Evolutionary conservation across 306 rosid genomes (phyloP).

Genomic region (Chamaecrista fasciculata): DNA sequence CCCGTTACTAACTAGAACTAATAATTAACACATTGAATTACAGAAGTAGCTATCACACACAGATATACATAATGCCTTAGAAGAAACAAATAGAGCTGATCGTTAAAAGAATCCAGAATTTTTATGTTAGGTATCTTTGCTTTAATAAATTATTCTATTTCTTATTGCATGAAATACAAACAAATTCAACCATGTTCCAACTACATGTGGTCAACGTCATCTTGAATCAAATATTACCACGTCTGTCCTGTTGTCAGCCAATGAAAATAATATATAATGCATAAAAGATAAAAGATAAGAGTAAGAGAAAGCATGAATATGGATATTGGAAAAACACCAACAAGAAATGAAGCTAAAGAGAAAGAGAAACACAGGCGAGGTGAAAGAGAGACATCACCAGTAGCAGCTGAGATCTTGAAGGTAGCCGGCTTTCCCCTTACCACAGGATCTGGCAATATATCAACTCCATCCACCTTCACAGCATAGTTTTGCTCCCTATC

Average conservation of each 20-base stretch:
- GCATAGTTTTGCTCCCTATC: slow-evolving; percentile 58
- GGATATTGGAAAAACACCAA: neutral
- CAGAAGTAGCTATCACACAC: slow-evolving; percentile 21
- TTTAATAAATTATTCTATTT: neutral
- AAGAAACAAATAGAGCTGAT: slow-evolving; percentile 7
- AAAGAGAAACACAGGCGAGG: neutral
- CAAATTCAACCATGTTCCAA: slow-evolving; percentile 15
- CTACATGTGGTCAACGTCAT: slow-evolving; percentile 9
- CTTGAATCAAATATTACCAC: neutral
- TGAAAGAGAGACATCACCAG: slow-evolving; percentile 46
- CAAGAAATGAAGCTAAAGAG: neutral
- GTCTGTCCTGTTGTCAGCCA: neutral
- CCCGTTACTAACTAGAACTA: neutral
- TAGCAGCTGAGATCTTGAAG: slow-evolving; percentile 70
- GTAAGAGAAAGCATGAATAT: neutral
- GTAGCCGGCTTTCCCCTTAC: slow-evolving; percentile 63
- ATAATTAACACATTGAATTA: neutral
- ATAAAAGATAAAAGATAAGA: too few species aligned
- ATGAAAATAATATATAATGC: neutral
- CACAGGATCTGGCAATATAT: slow-evolving; percentile 66
- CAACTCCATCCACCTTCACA: slow-evolving; percentile 64
- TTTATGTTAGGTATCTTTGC: neutral
- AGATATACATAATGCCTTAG: slow-evolving; percentile 9
- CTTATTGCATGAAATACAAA: neutral
- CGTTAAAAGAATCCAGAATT: neutral